Base-by-base conservation (phyloP, 2,329 filamentous ascomycete genomes). In the Fusarium protoensiforme region DNA sequence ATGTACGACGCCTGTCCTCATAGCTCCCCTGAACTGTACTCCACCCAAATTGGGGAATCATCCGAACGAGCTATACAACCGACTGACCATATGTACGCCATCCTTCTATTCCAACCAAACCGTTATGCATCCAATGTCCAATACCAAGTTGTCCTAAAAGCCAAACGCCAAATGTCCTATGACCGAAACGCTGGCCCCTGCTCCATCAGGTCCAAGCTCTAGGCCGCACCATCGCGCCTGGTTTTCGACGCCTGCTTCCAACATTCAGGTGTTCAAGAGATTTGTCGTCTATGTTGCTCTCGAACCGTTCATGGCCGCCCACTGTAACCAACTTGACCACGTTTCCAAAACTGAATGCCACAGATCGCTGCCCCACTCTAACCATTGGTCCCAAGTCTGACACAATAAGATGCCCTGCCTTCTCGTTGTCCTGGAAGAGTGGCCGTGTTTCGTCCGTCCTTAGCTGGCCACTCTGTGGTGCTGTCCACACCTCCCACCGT, bases 281-380 rank as follows among this genome's bases (percentile, higher is more conserved):
- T 14, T 62, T 75, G 4, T 78, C 75, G 56, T 77, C 82, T 24
- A 76, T 76, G 29, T 80, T 80, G 18, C 77, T 82, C 48, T 91
- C 89, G 75, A 92, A 93, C 35, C 88, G 85, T 77, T 93, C 92
- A 71, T 89, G 87, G 7, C 92, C 79, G 4, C 81, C 92, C 7
- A 92, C 84, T 2, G 89, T 90, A 64, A 95, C 87, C 59, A 95
- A 83, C 81, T 94, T 95, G 76, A 95, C 86, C 2, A 90, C 86
- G 73, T 94, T 93, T 14, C 93, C 93, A 67, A 95, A 90, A 0
- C 88, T 92, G 33, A 95, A 87, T 0, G 90, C 93, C 4, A 94
- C 86, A 59, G 91, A 92, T 53, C 87, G 86, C 56, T 88, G 87
- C 14, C 93, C 93, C 1, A 94, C 83, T 61, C 85, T 84, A 2